Evolutionary conservation across 2,329 filamentous ascomycete species (phyloP).

Genomic region (Colletotrichum karsti): DNA sequence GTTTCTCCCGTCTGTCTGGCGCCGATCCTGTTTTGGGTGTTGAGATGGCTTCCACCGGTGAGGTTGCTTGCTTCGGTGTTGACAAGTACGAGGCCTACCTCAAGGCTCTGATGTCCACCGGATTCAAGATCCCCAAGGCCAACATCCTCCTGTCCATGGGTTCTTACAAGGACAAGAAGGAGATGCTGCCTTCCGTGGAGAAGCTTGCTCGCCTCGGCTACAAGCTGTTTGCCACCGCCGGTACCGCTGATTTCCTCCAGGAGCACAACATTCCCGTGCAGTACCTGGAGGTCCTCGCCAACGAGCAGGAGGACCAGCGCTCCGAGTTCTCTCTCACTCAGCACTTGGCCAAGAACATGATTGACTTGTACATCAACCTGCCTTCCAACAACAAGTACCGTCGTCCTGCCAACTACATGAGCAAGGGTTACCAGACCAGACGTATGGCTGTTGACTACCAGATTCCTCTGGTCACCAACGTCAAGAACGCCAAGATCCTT

Average conservation of each 20-base stretch:
- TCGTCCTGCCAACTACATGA: constrained; percentile 97
- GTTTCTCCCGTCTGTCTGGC: constrained; percentile 94
- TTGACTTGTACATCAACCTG: constrained; percentile 98
- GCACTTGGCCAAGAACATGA: constrained; percentile 96
- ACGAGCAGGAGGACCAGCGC: constrained; percentile 84
- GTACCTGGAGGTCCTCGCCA: constrained; percentile 87
- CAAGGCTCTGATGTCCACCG: constrained; percentile 94
- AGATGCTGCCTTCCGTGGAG: constrained; percentile 92
- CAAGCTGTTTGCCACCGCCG: constrained; percentile 94
- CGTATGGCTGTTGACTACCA: constrained; percentile 98
- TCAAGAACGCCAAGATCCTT: constrained; percentile 98
- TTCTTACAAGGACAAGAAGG: constrained; percentile 96
- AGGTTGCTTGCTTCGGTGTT: constrained; percentile 94
- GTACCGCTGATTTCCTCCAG: constrained; percentile 95
- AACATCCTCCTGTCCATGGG: constrained; percentile 96
- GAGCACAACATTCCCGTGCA: constrained; percentile 93
- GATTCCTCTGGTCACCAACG: constrained; percentile 95
- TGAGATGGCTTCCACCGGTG: constrained; percentile 98
- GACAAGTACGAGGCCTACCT: constrained; percentile 98
- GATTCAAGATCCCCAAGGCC: constrained; percentile 94
- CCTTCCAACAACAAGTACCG: constrained; percentile 99
- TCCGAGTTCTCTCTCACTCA: constrained; percentile 97
- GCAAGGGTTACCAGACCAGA: constrained; percentile 94
- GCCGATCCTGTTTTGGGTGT: constrained; percentile 97
- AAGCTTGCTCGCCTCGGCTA: constrained; percentile 92